phyloP scores from a whole-genome alignment of 768 basidiomycete genomes.

The Pulveroboletus sp. region DNA sequence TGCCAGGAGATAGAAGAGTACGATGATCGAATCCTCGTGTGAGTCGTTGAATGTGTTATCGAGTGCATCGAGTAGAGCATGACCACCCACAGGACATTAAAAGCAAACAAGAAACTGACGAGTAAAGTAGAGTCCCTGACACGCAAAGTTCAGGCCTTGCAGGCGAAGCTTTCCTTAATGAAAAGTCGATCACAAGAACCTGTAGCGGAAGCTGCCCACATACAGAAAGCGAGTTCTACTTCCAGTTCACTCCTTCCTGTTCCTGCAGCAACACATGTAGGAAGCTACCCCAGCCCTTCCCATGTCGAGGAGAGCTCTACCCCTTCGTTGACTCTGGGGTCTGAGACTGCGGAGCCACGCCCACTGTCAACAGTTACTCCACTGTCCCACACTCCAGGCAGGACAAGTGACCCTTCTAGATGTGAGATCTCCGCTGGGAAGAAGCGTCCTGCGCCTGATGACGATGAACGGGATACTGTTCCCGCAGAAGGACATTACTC shows the following conservation, averaged over 20 bases:
- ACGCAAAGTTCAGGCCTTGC: slow-evolving; percentile 68
- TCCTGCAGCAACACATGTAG: slow-evolving; percentile 5
- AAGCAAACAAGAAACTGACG: slow-evolving; percentile 73
- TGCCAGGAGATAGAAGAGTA: slow-evolving; percentile 80
- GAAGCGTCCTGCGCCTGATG: slow-evolving; percentile 74
- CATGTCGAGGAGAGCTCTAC: slow-evolving; percentile 35
- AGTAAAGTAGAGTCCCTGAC: slow-evolving; percentile 66
- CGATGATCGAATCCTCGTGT: slow-evolving; percentile 79
- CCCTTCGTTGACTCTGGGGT: slow-evolving; percentile 38
- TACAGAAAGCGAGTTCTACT: slow-evolving; percentile 3
- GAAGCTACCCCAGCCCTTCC: slow-evolving; percentile 3
- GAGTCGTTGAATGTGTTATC: slow-evolving; percentile 8
- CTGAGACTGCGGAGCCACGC: slow-evolving; percentile 53
- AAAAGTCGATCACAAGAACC: slow-evolving; percentile 36
- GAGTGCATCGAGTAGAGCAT: slow-evolving; percentile 1
- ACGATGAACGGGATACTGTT: slow-evolving; percentile 59
- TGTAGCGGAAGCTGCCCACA: slow-evolving; percentile 8
- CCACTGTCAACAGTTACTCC: slow-evolving; percentile 8
- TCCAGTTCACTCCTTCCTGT: slow-evolving; percentile 11
- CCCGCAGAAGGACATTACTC: slow-evolving; percentile 63
- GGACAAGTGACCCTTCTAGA: slow-evolving; percentile 26
- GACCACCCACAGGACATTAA: slow-evolving; percentile 51
- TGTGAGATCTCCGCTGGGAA: slow-evolving; percentile 46
- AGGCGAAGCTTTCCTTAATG: slow-evolving; percentile 56
- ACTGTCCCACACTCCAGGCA: slow-evolving; percentile 49